phyloP scores from a whole-genome alignment of 768 basidiomycete genomes.

The Saitozyma sp. region DNA sequence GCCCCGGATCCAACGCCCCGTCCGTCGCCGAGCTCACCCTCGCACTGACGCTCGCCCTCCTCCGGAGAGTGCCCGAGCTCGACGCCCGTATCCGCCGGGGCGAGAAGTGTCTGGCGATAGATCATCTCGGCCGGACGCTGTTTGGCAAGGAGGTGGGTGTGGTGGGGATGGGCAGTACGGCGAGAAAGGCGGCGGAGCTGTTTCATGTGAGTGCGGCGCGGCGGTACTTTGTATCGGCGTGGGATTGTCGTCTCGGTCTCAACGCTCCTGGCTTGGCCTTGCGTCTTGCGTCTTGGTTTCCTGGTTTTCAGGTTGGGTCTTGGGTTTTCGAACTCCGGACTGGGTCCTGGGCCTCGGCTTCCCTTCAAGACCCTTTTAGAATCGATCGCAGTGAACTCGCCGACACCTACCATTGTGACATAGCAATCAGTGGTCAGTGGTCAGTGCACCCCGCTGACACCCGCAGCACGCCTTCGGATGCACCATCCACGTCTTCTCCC shows the following conservation, averaged over 20 bases:
- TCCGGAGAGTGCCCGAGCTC: constrained; percentile 38
- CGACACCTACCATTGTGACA: too few species aligned
- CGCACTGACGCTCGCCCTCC: constrained; percentile 29
- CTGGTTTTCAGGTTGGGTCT: too few species aligned
- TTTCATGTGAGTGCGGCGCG: constrained; percentile 16
- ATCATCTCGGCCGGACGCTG: constrained; percentile 34
- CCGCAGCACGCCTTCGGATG: constrained; percentile 39
- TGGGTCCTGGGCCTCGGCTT: too few species aligned
- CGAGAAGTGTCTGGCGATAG: constrained; percentile 31
- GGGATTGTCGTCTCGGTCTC: too few species aligned
- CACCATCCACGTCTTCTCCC: constrained; percentile 47
- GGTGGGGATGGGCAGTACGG: constrained; percentile 53
- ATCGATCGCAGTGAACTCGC: too few species aligned
- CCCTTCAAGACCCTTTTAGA: too few species aligned
- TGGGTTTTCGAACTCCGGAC: too few species aligned
- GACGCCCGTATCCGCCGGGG: constrained; percentile 33
- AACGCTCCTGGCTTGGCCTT: too few species aligned
- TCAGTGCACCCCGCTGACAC: too few species aligned
- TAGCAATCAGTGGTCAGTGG: too few species aligned
- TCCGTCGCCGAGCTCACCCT: constrained; percentile 43
- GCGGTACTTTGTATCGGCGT: too few species aligned
- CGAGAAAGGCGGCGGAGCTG: constrained; percentile 43
- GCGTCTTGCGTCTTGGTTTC: too few species aligned
- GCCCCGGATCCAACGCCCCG: constrained; percentile 2
- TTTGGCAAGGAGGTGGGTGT: constrained; percentile 50